Conservation (phyloP, 768 basidiomycete genomes). For the Boletus pseudopeckii region DNA sequence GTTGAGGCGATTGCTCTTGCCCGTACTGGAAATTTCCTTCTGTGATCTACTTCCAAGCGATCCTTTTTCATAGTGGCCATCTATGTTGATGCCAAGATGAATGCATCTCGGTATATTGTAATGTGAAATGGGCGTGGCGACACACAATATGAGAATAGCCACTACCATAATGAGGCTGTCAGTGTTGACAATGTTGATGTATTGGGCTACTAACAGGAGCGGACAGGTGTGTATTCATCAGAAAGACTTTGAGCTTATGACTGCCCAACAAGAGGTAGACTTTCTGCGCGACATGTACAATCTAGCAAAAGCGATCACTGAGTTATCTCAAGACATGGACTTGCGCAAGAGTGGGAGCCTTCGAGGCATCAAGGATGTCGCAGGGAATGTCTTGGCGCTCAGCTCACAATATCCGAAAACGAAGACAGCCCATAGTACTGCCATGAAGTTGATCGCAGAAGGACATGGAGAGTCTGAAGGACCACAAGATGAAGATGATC, state of each 20-base stretch:
- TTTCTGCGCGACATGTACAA: constrained; percentile 14
- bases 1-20: constrained; percentile 5
- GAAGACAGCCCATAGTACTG: background rate
- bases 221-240: constrained; percentile 5
- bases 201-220: background rate
- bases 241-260: background rate
- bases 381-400: background rate
- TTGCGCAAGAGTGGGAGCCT: background rate
- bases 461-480: too few species aligned
- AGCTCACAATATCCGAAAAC: background rate
- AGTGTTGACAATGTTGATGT: background rate
- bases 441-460: too few species aligned
- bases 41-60: background rate
- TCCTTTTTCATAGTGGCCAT: constrained; percentile 14
- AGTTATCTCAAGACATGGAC: background rate
- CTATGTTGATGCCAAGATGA: background rate
- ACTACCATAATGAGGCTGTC: background rate
- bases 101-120: constrained; percentile 1
- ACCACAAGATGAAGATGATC: background rate
- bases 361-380: background rate
- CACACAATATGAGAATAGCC: background rate
- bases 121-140: background rate
- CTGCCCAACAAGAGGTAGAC: background rate
- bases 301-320: background rate
- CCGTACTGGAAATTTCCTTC: background rate